Percentiles rank a stretch among this genome's conserved stretches.
Evolutionary conservation across 495 filamentous ascomycete species (phyloP).

Genomic region (Penicillium coffeae): DNA sequence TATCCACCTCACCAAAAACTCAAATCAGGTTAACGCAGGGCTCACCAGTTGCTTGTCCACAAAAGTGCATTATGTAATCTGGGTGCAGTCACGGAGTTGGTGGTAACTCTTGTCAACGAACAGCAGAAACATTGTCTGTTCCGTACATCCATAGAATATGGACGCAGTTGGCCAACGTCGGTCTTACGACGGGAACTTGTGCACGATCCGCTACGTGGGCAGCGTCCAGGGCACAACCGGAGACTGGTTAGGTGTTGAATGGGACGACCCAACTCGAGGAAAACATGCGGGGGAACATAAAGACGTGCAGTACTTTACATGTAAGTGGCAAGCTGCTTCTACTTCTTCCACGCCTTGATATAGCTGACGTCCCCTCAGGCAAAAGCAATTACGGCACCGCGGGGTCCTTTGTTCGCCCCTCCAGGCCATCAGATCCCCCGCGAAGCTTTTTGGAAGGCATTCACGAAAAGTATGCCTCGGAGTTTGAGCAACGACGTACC

Average conservation of each 20-base stretch:
- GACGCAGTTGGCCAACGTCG: conserved; percentile 53
- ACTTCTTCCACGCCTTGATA: neutral
- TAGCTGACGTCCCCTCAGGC: conserved; percentile 41
- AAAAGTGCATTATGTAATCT: conserved; percentile 29
- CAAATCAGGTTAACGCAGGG: too few species aligned
- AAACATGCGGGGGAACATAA: conserved; percentile 86
- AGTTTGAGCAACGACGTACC: conserved; percentile 30
- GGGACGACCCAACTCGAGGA: conserved; percentile 81
- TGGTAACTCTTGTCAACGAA: neutral
- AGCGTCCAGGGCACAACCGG: conserved; percentile 70
- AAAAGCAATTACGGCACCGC: conserved; percentile 60
- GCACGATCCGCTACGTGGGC: conserved; percentile 84
- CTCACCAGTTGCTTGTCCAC: too few species aligned
- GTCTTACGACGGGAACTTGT: conserved; percentile 68
- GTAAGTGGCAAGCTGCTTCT: conserved; percentile 41
- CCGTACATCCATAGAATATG: conserved; percentile 6
- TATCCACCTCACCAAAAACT: too few species aligned
- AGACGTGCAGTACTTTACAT: conserved; percentile 77
- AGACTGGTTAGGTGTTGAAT: conserved; percentile 92
- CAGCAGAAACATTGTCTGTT: neutral
- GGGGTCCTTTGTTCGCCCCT: conserved; percentile 83
- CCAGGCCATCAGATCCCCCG: conserved; percentile 60
- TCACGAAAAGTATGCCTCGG: conserved; percentile 73
- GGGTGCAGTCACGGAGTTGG: neutral
- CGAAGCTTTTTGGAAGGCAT: conserved; percentile 76